Percentiles rank a stretch among this genome's conserved stretches.
Evolutionary conservation across 176 grass and related monocot genomes (phyloP).

Genomic region (sorghum (Sorghum bicolor)): DNA sequence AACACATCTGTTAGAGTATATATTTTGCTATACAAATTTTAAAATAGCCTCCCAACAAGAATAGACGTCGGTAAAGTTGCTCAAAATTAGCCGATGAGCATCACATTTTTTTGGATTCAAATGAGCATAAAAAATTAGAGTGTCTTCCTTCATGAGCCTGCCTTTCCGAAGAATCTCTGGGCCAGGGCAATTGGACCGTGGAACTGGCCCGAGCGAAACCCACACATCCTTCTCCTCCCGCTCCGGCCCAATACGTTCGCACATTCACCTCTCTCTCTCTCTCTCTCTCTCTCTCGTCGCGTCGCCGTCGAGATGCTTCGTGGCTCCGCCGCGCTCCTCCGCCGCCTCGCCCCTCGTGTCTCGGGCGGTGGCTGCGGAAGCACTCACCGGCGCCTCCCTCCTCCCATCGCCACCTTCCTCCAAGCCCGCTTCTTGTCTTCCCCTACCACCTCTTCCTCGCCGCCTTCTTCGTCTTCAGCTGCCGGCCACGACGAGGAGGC

Average conservation of each 20-base stretch:
- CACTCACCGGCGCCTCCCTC: neutral
- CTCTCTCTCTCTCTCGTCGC: neutral
- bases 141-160: too few species aligned
- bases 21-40: too few species aligned
- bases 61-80: too few species aligned
- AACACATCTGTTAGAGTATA: too few species aligned
- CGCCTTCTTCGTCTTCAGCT: slow-evolving; percentile 12
- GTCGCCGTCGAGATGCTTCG: slow-evolving; percentile 61
- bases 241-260: slow-evolving; percentile 19
- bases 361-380: slow-evolving; percentile 11
- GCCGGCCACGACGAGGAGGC: neutral
- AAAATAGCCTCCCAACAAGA: too few species aligned
- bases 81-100: too few species aligned
- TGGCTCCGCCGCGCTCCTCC: slow-evolving; percentile 48
- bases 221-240: neutral
- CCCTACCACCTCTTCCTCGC: slow-evolving; percentile 24
- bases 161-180: neutral
- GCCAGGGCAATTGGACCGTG: neutral
- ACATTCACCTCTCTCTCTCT: neutral
- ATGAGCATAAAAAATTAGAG: too few species aligned
- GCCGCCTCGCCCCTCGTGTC: slow-evolving; percentile 46
- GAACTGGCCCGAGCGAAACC: neutral
- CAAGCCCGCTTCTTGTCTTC: slow-evolving; percentile 32
- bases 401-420: slow-evolving; percentile 22
- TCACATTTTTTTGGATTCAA: too few species aligned